These are phyloP conservation scores for Penicillium verrucosum DNA, from an alignment of 2,329 filamentous ascomycete species.

Conservation along the genomic window DNA sequence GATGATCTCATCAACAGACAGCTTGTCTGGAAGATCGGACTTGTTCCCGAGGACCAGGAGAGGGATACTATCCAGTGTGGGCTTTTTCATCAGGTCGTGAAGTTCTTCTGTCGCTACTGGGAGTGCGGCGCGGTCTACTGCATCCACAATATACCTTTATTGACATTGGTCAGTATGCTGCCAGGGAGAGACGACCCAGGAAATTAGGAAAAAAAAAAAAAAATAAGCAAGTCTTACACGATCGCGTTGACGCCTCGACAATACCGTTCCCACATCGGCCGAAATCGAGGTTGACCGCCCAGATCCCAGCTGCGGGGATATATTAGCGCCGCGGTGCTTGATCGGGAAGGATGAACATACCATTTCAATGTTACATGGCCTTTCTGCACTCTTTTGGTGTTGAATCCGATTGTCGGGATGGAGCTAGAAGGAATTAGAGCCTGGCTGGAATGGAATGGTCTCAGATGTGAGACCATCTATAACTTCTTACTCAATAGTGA, in stretches of 20 bases:
- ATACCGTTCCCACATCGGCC: slow-evolving; percentile 99
- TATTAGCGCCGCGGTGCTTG: slow-evolving; percentile 9
- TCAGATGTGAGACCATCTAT: background rate
- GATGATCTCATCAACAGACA: slow-evolving; percentile 93
- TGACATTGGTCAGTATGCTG: background rate
- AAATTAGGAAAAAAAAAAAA: background rate
- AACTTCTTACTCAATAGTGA: slow-evolving; percentile 96
- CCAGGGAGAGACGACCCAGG: background rate
- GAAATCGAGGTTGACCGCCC: slow-evolving; percentile 92
- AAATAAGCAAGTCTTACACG: slow-evolving; percentile 55
- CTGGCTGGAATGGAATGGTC: background rate
- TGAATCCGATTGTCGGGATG: slow-evolving; percentile 97
- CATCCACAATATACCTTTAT: slow-evolving; percentile 86
- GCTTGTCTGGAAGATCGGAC: slow-evolving; percentile 85
- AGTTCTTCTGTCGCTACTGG: slow-evolving; percentile 88
- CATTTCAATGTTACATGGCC: slow-evolving; percentile 98
- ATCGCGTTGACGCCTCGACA: slow-evolving; percentile 97
- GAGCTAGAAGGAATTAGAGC: slow-evolving; percentile 61
- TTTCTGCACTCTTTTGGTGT: slow-evolving; percentile 97
- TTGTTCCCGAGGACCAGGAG: slow-evolving; percentile 95
- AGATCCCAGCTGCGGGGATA: slow-evolving; percentile 73
- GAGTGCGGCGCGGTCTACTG: slow-evolving; percentile 76
- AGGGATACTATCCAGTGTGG: slow-evolving; percentile 81
- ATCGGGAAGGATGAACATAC: slow-evolving; percentile 41
- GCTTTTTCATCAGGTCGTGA: slow-evolving; percentile 80